Evolutionary conservation across 306 rosid species (phyloP), one percentile per base, ranked within the genome.

Genomic region (Adenanthera pavonina): DNA sequence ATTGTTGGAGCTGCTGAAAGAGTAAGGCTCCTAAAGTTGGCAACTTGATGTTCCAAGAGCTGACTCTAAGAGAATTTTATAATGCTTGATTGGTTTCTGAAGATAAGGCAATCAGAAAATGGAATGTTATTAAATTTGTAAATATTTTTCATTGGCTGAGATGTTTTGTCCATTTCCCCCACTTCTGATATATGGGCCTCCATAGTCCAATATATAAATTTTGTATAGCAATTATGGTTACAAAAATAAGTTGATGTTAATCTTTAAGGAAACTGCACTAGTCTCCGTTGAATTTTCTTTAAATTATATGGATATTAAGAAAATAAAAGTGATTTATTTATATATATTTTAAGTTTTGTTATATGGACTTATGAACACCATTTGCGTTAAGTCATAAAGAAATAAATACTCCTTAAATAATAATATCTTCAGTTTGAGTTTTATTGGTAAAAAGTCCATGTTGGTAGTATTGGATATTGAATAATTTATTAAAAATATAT

Each of bases 21-120:
- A 57, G 69, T 60, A 60, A 56, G 7, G 6, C 19, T 14, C 16
- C 66, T 20, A 43, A 30, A 56, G 56, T 72, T 62, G 78, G 61
- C 67, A 66, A 13, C 7, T 10, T 65, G 47, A 72, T 81, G 77
- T 81, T 46, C 57, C 60, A 11, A 44, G 75, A 70, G 78, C 77
- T 80, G 85, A 90, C 89, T 74, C 77, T 57, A 4, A 49, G 8
- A 15, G 13, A 48, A 11, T 33, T 47, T 11, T 56, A 30, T 49
- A 34, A 69, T 52, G 59, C 57, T 60, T 51, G 74, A 78, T 70
- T 75, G 75, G 54, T 25, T 53, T 47, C 52, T n/a, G 14, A 71
- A 52, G 54, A 66, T 19, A 60, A 62, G 79, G 20, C 40, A 56
- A 17, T 59, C 7, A 41, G 19, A 40, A 38, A 35, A 17, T 11